Evolutionary conservation across 495 filamentous ascomycete genomes (phyloP), one percentile per base, ranked within the genome.

Genomic region (Pseudomonodictys pantanalensis): DNA sequence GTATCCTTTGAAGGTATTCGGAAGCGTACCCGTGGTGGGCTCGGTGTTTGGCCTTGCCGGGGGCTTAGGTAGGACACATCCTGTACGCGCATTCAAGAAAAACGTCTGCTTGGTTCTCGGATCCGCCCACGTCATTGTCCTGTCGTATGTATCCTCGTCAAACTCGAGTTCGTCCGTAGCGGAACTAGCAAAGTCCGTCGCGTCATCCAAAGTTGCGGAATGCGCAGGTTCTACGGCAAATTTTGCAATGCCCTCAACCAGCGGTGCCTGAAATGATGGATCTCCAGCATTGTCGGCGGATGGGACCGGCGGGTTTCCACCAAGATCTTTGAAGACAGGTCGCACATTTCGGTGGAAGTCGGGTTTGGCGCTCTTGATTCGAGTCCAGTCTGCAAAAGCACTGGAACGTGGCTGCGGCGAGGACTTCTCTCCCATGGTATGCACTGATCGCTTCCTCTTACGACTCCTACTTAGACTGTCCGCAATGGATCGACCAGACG

Each of bases 121-220:
- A 62, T 93, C 82, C n/a, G 73, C 74, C 90, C 89, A 95, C 22
- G 74, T 58, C 11, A 88, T 73, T 0, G 75, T 68, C 2, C 74
- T 71, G 29, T 67, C 64, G 15, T 26, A 2, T 18, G 44, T 25
- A 29, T 52, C 23, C 39, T 79, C 76, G 6, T 44, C 35, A 24
- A 33, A 3, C n/a, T 47, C 15, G 6, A 25, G 25, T 23, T 11
- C 12, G 11, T 23, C 22, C 11, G 9, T n/a, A 28, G 6, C 18
- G 12, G 32, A 2, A 10, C 9, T 2, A 17, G 44, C 48, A 5
- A 11, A 26, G 3, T 7, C 5, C 12, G 32, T n/a, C 22, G 49
- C 12, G 41, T 11, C 22, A 53, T 41, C 28, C 3, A 58, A 42
- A 52, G 54, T 15, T 11, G 49, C 54, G 15, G 29, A 30, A 7